These are phyloP conservation scores for Cladobotryum mycophilum DNA, from an alignment of 2,329 filamentous ascomycete genomes.

Conservation along the genomic window DNA sequence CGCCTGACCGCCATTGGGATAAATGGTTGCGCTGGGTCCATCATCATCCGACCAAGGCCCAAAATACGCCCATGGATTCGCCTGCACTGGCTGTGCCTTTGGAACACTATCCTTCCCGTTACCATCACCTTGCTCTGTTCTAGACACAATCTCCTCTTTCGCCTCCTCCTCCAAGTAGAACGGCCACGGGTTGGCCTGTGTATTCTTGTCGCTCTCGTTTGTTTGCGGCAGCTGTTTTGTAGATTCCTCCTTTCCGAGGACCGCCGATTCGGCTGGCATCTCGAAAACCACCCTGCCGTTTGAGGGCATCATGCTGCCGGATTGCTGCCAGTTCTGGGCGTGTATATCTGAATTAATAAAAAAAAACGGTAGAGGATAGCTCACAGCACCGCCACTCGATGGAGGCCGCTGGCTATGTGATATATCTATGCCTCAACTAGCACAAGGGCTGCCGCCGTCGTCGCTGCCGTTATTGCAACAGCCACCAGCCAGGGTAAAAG, in stretches of 20 bases:
- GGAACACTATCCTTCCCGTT: not conserved
- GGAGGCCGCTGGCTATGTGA: too few relatives aligned
- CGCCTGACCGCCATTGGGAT: conserved; percentile 1
- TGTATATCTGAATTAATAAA: too few relatives aligned
- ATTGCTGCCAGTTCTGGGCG: too few relatives aligned
- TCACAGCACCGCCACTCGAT: too few relatives aligned
- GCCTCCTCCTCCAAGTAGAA: conserved; percentile 21
- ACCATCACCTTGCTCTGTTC: not conserved
- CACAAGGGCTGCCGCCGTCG: not conserved
- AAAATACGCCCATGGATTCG: conserved; percentile 30
- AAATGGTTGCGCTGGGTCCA: not conserved
- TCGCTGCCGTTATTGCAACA: not conserved
- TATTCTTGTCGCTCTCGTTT: conserved; percentile 4
- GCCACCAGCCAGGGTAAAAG: too few relatives aligned
- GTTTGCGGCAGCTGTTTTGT: conserved; percentile 3
- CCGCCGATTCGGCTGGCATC: conserved; percentile 25
- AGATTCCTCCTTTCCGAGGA: conserved; percentile 6
- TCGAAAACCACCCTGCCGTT: conserved; percentile 19
- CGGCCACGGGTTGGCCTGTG: conserved; percentile 24
- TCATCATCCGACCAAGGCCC: conserved; percentile 16
- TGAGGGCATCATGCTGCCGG: too few relatives aligned
- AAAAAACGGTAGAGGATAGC: too few relatives aligned
- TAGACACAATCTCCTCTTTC: conserved; percentile 1
- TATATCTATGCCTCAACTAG: not conserved
- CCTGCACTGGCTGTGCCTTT: conserved; percentile 13